Base-by-base conservation (phyloP, 805 yeast species). In the Saturnispora mendoncae region DNA sequence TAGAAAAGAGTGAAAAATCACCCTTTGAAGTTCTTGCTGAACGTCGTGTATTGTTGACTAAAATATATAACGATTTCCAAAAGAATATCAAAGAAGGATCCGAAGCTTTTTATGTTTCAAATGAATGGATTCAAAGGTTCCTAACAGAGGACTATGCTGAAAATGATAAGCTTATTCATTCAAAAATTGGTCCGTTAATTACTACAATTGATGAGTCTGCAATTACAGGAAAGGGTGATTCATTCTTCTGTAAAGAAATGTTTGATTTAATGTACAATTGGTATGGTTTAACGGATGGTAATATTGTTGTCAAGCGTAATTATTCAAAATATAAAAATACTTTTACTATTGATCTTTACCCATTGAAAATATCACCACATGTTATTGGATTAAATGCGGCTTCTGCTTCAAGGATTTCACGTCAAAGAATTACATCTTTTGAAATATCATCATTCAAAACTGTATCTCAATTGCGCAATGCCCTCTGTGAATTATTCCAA, bases 281-380 rank as follows among this genome's bases (percentile, higher is more conserved):
- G 78, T 79, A 77, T 55, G 83, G 82, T 0, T 38, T 72, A 18
- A 52, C 58, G 1, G 67, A 68, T 1, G 54, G 52, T 4, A 61
- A 69, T 5, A 45, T 46, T 6, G 65, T 71, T 0, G 56, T 70
- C 1, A 46, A 49, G n/a, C 65, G 78, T 3, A 51, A 47, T 14
- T 47, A 66, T 8, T 50, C 68, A 18, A 41, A 46, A 38, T 36
- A 44, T 10, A 61, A 60, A 29, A 56, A 53, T 6, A 49, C 51
- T 23, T 42, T 50, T 21, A 47, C 49, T 17, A 36, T 56, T 21
- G 58, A 57, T n/a, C 41, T 51, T 4, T 44, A 47, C 30, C 62
- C 63, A 2, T 29, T 54, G 6, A 41, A 44, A 15, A 47, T 61
- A 2, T 33, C 40, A 4, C 62, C 62, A 1, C 65, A 61, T 41